phyloP scores from a whole-genome alignment of 2,329 filamentous ascomycete genomes.

The Aspergillus floridensis region DNA sequence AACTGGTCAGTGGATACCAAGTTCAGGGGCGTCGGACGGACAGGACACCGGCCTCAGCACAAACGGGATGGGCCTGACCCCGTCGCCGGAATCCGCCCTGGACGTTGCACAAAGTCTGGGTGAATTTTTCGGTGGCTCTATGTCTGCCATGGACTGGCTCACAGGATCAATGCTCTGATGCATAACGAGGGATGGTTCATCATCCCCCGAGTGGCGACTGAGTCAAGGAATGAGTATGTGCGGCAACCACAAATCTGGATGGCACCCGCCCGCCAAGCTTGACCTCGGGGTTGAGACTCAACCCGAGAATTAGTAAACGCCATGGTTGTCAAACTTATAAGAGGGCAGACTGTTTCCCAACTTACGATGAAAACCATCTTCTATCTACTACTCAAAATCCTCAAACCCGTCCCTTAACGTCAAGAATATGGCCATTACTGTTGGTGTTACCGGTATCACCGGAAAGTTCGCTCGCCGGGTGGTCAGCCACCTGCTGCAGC shows the following conservation, averaged over 20 bases:
- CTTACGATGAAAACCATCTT: not conserved
- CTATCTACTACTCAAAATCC: not conserved
- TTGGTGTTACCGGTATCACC: slow-evolving; percentile 37
- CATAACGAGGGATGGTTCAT: not conserved
- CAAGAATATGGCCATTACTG: not conserved
- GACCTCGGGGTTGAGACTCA: too few species aligned
- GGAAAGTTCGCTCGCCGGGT: slow-evolving; percentile 34
- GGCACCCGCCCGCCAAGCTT: too few species aligned
- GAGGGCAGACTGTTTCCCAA: too few species aligned
- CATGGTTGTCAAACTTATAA: too few species aligned
- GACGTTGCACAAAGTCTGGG: not conserved
- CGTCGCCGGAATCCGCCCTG: not conserved
- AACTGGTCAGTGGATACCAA: not conserved
- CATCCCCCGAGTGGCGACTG: too few species aligned
- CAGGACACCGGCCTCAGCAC: not conserved
- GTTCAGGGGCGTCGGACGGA: not conserved
- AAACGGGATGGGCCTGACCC: not conserved
- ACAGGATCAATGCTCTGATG: not conserved
- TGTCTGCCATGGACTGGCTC: not conserved
- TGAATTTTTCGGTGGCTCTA: not conserved
- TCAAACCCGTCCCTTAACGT: too few species aligned
- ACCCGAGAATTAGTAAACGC: too few species aligned
- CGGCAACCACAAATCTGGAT: too few species aligned
- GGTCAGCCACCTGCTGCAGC: slow-evolving; percentile 26
- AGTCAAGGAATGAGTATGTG: too few species aligned